Base-by-base conservation (phyloP, 202 grass and related monocot species). In the Alloteropsis angusta region DNA sequence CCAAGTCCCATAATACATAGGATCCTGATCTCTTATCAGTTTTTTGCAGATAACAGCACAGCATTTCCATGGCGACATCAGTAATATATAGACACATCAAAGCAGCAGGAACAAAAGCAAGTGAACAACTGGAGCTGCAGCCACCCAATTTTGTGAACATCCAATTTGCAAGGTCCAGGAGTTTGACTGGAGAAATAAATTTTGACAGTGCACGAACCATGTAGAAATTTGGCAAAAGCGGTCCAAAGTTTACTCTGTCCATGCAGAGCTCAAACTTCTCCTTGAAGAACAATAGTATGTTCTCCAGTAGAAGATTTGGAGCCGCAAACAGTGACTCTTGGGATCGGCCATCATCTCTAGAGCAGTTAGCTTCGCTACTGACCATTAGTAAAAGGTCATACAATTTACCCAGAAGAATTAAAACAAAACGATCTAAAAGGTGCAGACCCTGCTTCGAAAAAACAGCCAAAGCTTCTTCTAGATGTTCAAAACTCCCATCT, bases 161-260 rank as follows among this genome's bases (percentile, higher is more conserved):
- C 89, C 88, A 87, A 61, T 88, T 76, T 85, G 74, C 65, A 84
- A 97, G 94, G 71, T 92, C 54, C 58, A 97, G 72, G 75, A 97
- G 89, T 83, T 89, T 80, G 35, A 79, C 62, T 83, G 91, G 89
- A 82, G 89, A 93, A 71, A 92, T 7, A 60, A 88, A 94, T 68
- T 84, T 80, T 38, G 80, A 69, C 52, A 97, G 75, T 5, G 87
- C 50, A 68, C n/a, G 21, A 79, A 92, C 71, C 83, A 94, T 85
- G 65, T 75, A 82, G 57, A 85, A 97, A 81, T 75, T 83, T 74
- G 85, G 89, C 45, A 94, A 80, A 75, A 97, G 79, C 23, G 26
- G 41, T 28, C 59, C 82, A 69, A 91, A 83, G 65, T 85, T 84
- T 39, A 77, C 73, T 73, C 84, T 83, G 52, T 85, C 83, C 66